Conservation (phyloP, 495 filamentous ascomycete genomes). For the Aeminium ludgeri region DNA sequence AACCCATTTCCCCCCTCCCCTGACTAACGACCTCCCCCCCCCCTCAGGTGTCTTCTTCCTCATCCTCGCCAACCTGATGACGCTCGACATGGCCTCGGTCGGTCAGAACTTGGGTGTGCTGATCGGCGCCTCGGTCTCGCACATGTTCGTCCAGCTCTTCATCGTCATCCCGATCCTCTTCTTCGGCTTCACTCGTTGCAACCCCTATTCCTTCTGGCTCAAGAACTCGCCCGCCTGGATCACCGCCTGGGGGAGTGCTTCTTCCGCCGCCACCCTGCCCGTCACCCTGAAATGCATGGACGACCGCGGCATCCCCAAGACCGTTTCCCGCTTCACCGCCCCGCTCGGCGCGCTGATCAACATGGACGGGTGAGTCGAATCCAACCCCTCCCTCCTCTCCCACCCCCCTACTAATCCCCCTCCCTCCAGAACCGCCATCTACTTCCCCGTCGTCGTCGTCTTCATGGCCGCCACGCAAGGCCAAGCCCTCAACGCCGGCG, state of each 20-base stretch:
- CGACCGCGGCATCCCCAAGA: too few relatives aligned
- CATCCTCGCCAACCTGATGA: constrained; percentile 23
- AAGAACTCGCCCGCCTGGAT: too few relatives aligned
- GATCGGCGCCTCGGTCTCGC: constrained; percentile 16
- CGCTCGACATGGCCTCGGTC: constrained; percentile 19
- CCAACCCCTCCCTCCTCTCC: too few relatives aligned
- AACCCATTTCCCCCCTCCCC: too few relatives aligned
- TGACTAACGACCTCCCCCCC: too few relatives aligned
- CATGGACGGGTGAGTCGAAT: too few relatives aligned
- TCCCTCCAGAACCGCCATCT: constrained; percentile 22
- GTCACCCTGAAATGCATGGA: constrained; percentile 15
- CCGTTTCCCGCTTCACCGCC: too few relatives aligned
- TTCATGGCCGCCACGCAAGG: constrained; percentile 23
- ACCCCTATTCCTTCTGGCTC: too few relatives aligned
- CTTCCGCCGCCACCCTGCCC: constrained; percentile 21
- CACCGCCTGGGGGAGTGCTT: too few relatives aligned
- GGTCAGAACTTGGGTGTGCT: constrained; percentile 22
- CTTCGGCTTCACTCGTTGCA: too few relatives aligned
- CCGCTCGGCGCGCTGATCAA: too few relatives aligned
- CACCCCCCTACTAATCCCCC: neutral
- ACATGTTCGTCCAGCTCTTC: constrained; percentile 21
- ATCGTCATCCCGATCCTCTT: too few relatives aligned
- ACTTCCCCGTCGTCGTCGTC: constrained; percentile 22
- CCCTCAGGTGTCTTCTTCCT: constrained; percentile 26
- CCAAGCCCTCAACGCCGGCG: constrained; percentile 12